A percentile compares a stretch with the other conserved stretches of the same genome.
phyloP scores from a whole-genome alignment of 2,329 filamentous ascomycete species.

The Setomelanomma holmii region DNA sequence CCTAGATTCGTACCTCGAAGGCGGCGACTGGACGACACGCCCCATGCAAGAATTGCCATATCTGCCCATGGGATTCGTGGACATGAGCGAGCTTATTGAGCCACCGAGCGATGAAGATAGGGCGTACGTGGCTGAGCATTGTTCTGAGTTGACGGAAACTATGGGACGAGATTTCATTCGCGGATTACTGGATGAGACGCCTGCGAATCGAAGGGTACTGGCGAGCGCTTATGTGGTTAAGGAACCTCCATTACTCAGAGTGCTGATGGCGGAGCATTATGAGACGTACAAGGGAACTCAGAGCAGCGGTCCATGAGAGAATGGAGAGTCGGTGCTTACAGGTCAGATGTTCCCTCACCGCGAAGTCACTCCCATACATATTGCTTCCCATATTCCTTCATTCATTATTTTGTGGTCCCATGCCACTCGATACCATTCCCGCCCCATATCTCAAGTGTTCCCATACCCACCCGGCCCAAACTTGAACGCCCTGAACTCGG shows the following conservation, averaged over 20 bases:
- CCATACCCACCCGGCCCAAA: too few relatives aligned
- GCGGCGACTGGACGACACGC: not conserved
- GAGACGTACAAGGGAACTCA: conserved; percentile 6
- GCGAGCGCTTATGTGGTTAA: conserved; percentile 27
- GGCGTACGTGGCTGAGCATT: conserved; percentile 16
- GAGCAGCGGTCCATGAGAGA: not conserved
- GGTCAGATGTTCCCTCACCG: too few relatives aligned
- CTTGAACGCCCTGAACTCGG: too few relatives aligned
- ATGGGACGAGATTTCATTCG: not conserved
- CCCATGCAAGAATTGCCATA: conserved; percentile 7
- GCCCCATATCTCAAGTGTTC: too few relatives aligned
- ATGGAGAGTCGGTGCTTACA: too few relatives aligned
- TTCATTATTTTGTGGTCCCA: too few relatives aligned
- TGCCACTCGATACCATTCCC: too few relatives aligned
- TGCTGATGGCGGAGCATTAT: conserved; percentile 27
- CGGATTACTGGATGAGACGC: conserved; percentile 18
- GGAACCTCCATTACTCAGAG: conserved; percentile 28
- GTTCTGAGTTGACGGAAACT: not conserved
- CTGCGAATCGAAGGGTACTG: conserved; percentile 19
- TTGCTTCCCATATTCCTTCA: too few relatives aligned
- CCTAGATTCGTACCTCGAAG: not conserved
- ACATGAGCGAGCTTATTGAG: conserved; percentile 15
- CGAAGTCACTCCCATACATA: too few relatives aligned
- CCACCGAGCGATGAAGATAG: conserved; percentile 15
- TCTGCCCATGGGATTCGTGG: conserved; percentile 15